phyloP scores from a whole-genome alignment of 225 moss, liverwort and hornwort genomes.

The Bryum argenteum region DNA sequence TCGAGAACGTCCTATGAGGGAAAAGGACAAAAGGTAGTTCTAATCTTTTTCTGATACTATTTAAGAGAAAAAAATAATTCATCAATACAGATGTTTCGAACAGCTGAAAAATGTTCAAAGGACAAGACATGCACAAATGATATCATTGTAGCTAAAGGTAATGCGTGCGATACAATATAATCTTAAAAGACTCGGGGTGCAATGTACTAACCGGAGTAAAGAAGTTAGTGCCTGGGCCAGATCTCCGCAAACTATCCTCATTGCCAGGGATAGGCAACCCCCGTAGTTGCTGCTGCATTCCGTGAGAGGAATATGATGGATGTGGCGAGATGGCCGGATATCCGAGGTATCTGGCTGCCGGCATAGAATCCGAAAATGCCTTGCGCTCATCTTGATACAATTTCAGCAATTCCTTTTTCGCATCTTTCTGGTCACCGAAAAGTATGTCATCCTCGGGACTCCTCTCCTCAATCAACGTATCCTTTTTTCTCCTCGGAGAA shows the following conservation, averaged over 20 bases:
- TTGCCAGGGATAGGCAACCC: conserved; percentile 45
- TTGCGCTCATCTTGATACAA: conserved; percentile 34
- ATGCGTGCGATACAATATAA: background rate
- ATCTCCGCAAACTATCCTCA: conserved; percentile 59
- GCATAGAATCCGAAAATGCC: conserved; percentile 19
- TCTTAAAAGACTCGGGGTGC: conserved; percentile 24
- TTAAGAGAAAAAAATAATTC: background rate
- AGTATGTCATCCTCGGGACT: conserved; percentile 55
- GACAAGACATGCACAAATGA: conserved; percentile 1
- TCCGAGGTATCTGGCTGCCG: conserved; percentile 49
- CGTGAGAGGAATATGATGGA: conserved; percentile 35
- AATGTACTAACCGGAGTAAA: conserved; percentile 58
- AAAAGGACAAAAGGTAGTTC: conserved; percentile 3
- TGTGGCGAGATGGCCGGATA: conserved; percentile 8
- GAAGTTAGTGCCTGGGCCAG: conserved; percentile 70
- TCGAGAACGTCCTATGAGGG: background rate
- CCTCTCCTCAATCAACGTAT: conserved; percentile 41
- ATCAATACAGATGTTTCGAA: background rate
- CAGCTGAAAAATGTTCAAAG: background rate
- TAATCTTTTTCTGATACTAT: conserved; percentile 19
- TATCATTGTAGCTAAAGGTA: background rate
- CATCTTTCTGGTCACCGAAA: conserved; percentile 44
- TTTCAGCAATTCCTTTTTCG: conserved; percentile 36
- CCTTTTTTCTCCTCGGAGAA: conserved; percentile 40
- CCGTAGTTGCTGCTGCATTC: conserved; percentile 33